A percentile compares a stretch with the other conserved stretches of the same genome.
Evolutionary conservation across 31 red algal species (phyloP).

Genomic region (Odonthalia washingtoniensis): DNA sequence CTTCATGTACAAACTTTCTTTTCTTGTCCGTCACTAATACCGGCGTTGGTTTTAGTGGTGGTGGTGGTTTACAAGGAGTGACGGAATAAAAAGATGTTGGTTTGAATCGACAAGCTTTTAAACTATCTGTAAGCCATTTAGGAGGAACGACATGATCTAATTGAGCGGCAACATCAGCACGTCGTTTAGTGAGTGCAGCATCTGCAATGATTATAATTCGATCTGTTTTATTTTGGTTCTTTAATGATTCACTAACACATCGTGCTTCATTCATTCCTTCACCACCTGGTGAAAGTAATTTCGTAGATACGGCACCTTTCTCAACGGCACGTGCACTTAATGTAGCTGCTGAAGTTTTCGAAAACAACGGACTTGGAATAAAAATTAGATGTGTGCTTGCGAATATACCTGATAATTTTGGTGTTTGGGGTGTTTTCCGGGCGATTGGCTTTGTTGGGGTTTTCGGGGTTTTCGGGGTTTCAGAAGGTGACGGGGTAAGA

Average conservation of each 20-base stretch:
- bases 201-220: conserved; percentile 43
- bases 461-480: background rate
- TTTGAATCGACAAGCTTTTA: conserved; percentile 60
- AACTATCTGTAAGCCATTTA: conserved; percentile 58
- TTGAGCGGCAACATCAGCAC: conserved; percentile 10
- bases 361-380: conserved; percentile 60
- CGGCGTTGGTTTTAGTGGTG: background rate
- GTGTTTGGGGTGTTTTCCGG: background rate
- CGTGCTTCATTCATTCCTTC: background rate
- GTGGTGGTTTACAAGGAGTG: background rate
- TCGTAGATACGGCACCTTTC: conserved; percentile 16
- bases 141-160: conserved; percentile 39
- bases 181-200: conserved; percentile 25
- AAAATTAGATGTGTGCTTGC: background rate
- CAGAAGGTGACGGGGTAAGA: background rate
- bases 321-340: conserved; percentile 22
- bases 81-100: conserved; percentile 25
- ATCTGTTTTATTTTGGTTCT: background rate
- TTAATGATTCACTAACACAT: conserved; percentile 13
- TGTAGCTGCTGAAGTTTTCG: conserved; percentile 18
- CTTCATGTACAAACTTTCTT: background rate
- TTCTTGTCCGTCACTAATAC: background rate
- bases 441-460: background rate
- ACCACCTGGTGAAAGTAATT: background rate
- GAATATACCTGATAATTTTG: background rate